A percentile compares a stretch with the other conserved stretches of the same genome.
phyloP scores from a whole-genome alignment of 441 rosid genomes.

The Populus tomentosa region DNA sequence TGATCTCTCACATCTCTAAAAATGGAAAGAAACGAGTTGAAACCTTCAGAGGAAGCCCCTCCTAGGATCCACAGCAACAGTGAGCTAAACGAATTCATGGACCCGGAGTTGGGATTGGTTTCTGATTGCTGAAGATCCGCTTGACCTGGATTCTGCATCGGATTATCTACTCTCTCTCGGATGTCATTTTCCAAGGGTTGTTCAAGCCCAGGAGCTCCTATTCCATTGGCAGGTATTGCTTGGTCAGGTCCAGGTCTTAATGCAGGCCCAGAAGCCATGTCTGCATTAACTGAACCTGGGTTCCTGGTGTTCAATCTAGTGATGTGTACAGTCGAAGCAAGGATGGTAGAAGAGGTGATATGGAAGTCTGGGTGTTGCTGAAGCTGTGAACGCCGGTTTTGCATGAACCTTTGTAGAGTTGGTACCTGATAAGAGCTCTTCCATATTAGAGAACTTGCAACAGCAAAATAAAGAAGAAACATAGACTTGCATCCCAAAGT shows the following conservation, averaged over 20 bases:
- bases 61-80: slow-evolving; percentile 85
- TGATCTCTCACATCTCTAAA: slow-evolving; percentile 90
- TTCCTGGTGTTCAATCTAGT: slow-evolving; percentile 72
- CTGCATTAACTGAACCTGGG: slow-evolving; percentile 41
- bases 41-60: slow-evolving; percentile 85
- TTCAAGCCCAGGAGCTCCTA: slow-evolving; percentile 28
- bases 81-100: slow-evolving; percentile 81
- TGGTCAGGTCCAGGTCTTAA: slow-evolving; percentile 44
- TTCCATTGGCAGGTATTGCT: slow-evolving; percentile 25
- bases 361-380: slow-evolving; percentile 92
- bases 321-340: slow-evolving; percentile 92
- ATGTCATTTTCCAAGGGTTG: slow-evolving; percentile 30
- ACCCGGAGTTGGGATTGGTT: slow-evolving; percentile 48
- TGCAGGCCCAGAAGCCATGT: slow-evolving; percentile 35
- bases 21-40: slow-evolving; percentile 79
- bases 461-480: not conserved
- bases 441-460: not conserved
- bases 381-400: slow-evolving; percentile 65
- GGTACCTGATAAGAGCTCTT: slow-evolving; percentile 53
- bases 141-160: slow-evolving; percentile 36
- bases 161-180: slow-evolving; percentile 24
- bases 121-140: slow-evolving; percentile 43
- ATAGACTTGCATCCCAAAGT: no score
- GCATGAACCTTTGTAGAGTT: slow-evolving; percentile 83
- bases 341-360: slow-evolving; percentile 89